phyloP scores from a whole-genome alignment of 768 basidiomycete genomes.

The Cystofilobasidium capitatum region DNA sequence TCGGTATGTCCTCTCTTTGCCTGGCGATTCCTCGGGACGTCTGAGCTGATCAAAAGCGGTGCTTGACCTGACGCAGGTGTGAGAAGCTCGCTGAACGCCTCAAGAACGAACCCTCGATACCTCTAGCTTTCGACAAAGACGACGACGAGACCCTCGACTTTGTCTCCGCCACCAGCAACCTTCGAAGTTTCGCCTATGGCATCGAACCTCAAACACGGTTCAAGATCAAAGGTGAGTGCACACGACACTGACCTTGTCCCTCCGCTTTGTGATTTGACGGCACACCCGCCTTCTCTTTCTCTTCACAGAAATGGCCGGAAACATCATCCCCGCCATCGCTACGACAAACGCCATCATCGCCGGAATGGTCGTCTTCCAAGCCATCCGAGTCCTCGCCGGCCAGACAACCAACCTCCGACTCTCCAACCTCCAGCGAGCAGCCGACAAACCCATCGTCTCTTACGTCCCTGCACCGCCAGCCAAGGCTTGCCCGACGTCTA shows the following conservation, averaged over 20 bases:
- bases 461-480: constrained; percentile 62
- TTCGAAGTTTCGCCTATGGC: constrained; percentile 80
- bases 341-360: constrained; percentile 98
- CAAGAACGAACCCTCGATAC: constrained; percentile 45
- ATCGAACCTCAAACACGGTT: constrained; percentile 84
- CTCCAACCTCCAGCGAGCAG: constrained; percentile 69
- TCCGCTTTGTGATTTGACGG: not conserved
- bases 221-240: constrained; percentile 76
- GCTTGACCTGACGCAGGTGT: constrained; percentile 51
- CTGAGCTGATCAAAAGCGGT: too few species aligned
- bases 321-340: constrained; percentile 98
- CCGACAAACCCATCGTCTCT: constrained; percentile 64
- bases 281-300: not conserved
- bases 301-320: constrained; percentile 86
- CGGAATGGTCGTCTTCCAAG: constrained; percentile 86
- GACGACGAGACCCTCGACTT: constrained; percentile 96
- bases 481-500: constrained; percentile 68
- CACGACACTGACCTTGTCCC: too few species aligned
- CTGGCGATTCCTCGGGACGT: not conserved
- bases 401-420: constrained; percentile 46
- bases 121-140: constrained; percentile 85
- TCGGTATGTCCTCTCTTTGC: constrained; percentile 49
- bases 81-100: constrained; percentile 60
- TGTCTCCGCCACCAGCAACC: constrained; percentile 86
- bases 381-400: constrained; percentile 66